These are phyloP conservation scores for Annona squamosa DNA, from an alignment of 164 flowering plant species.

Conservation along the genomic window DNA sequence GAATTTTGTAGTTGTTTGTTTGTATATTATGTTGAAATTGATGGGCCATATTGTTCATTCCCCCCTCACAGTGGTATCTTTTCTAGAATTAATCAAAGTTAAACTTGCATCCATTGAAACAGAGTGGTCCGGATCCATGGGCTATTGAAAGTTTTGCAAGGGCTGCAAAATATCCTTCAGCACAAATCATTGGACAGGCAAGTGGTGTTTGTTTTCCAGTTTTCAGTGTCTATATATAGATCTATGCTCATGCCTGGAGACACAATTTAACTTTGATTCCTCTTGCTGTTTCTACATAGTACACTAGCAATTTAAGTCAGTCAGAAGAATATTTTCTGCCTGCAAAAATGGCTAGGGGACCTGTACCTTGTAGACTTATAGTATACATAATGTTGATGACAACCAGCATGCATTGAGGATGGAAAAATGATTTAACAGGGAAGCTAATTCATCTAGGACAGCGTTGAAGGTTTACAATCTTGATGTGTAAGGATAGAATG, in stretches of 20 bases:
- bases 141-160: constrained; percentile 77
- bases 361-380: no score
- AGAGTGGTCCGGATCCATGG: constrained; percentile 94
- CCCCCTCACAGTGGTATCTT: neutral
- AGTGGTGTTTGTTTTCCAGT: constrained; percentile 10
- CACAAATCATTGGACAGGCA: constrained; percentile 71
- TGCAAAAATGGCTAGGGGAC: no score
- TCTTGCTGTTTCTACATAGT: neutral
- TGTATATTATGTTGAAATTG: neutral
- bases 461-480: no score
- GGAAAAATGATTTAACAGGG: no score
- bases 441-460: no score
- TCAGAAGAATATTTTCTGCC: no score
- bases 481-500: no score
- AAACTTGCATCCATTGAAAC: constrained; percentile 13
- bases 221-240: neutral
- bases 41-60: neutral
- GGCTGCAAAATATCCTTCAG: constrained; percentile 87
- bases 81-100: constrained; percentile 6
- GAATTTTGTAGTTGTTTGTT: neutral
- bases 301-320: no score
- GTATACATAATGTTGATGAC: no score
- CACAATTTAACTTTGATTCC: neutral
- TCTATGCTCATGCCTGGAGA: neutral
- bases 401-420: no score